Conservation (phyloP, 2,329 filamentous ascomycete genomes). For the Colletotrichum sp. region DNA sequence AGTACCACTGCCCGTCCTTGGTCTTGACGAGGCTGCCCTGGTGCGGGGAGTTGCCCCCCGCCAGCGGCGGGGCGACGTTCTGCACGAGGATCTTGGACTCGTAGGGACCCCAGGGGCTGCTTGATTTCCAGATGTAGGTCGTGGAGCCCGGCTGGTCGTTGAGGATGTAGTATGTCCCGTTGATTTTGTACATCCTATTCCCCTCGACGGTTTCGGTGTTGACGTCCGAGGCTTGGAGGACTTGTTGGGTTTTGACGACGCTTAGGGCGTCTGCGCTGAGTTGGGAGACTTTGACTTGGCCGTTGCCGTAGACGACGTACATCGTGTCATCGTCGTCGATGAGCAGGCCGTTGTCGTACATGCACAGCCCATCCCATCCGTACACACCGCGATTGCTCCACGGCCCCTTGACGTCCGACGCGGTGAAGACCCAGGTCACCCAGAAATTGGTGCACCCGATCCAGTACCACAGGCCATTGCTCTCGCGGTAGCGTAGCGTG, state of each 20-base stretch:
- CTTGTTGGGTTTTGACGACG: conserved; percentile 46
- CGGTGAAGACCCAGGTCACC: conserved; percentile 59
- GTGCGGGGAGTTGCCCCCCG: conserved; percentile 50
- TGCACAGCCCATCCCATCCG: conserved; percentile 46
- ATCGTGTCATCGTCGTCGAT: conserved; percentile 64
- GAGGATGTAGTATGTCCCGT: conserved; percentile 61
- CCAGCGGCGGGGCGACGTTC: conserved; percentile 45
- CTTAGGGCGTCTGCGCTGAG: conserved; percentile 52
- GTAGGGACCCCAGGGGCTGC: conserved; percentile 59
- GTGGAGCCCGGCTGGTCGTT: conserved; percentile 48
- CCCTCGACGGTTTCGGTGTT: conserved; percentile 50
- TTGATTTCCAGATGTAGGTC: conserved; percentile 55
- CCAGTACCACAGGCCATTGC: conserved; percentile 59
- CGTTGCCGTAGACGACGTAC: conserved; percentile 61
- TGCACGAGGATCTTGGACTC: conserved; percentile 47
- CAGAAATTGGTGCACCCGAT: conserved; percentile 58
- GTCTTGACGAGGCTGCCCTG: conserved; percentile 63
- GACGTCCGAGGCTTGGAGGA: conserved; percentile 45
- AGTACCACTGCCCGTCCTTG: conserved; percentile 60
- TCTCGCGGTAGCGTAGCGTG: conserved; percentile 55
- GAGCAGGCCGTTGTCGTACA: conserved; percentile 63
- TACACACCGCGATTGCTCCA: conserved; percentile 43
- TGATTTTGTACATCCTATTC: conserved; percentile 61
- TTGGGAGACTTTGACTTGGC: conserved; percentile 54
- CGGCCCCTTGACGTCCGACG: conserved; percentile 42